Conservation (phyloP, 176 grass and related monocot genomes). For the Tillandsia leiboldiana region DNA sequence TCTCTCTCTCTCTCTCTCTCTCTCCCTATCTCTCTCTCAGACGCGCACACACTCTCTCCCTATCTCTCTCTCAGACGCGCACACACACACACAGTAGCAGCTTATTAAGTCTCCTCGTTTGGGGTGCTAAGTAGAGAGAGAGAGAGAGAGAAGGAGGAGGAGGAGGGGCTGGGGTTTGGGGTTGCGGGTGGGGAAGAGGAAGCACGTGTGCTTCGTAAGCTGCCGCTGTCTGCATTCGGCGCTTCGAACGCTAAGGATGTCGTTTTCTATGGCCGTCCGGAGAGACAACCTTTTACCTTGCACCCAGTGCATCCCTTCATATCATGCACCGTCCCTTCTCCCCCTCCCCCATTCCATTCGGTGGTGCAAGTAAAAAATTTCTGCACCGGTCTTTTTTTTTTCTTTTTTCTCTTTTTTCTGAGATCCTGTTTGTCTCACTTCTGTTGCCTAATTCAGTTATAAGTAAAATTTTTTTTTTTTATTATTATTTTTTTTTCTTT, state of each 20-base stretch:
- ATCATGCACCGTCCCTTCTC: no score
- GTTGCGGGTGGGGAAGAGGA: not conserved
- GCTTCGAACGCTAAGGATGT: slow-evolving; percentile 2
- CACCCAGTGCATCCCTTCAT: no score
- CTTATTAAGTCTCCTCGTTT: slow-evolving; percentile 12
- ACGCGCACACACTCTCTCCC: not conserved
- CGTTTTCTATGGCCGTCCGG: not conserved
- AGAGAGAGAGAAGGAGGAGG: not conserved
- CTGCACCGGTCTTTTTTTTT: no score
- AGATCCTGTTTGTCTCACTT: no score
- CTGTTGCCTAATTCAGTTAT: no score
- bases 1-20: slow-evolving; percentile 18
- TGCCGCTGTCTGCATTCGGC: slow-evolving; percentile 24
- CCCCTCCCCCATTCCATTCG: no score
- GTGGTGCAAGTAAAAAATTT: no score
- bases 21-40: not conserved
- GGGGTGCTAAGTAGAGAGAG: not conserved
- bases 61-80: not conserved
- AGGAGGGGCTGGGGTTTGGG: not conserved
- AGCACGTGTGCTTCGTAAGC: slow-evolving; percentile 61
- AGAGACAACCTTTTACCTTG: no score
- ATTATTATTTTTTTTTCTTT: no score
- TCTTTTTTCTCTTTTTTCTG: no score
- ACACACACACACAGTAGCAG: no score
- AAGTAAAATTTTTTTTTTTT: no score